Conservation (phyloP, 2,329 filamentous ascomycete species). For the Fusarium sp. region DNA sequence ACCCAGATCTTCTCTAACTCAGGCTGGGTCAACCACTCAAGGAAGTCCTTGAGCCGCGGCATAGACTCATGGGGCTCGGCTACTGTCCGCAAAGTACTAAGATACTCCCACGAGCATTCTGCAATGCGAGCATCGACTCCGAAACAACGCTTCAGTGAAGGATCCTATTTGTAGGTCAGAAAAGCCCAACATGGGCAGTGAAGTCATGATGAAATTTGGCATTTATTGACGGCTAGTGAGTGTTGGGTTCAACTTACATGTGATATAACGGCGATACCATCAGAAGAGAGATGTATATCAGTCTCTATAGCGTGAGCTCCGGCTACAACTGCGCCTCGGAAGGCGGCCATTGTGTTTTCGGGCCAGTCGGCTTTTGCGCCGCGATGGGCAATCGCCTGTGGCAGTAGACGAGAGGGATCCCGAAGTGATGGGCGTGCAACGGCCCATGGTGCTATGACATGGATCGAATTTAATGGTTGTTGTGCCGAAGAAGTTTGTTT, state of each 20-base stretch:
- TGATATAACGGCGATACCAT: conserved; percentile 86
- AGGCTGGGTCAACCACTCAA: conserved; percentile 76
- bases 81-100: conserved; percentile 76
- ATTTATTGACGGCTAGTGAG: background rate
- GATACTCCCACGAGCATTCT: conserved; percentile 81
- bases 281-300: conserved; percentile 84
- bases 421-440: conserved; percentile 49
- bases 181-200: background rate
- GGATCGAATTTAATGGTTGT: background rate
- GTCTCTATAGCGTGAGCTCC: conserved; percentile 89
- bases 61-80: conserved; percentile 76
- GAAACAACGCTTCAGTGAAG: conserved; percentile 82
- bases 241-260: conserved; percentile 67
- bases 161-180: conserved; percentile 67
- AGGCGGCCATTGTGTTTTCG: conserved; percentile 88
- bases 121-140: conserved; percentile 77
- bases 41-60: conserved; percentile 79
- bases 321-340: conserved; percentile 77
- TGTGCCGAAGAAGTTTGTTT: background rate
- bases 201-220: background rate
- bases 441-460: conserved; percentile 49
- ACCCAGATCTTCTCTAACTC: conserved; percentile 79
- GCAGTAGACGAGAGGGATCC: conserved; percentile 56
- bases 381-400: conserved; percentile 82
- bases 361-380: conserved; percentile 83